These are phyloP conservation scores for Pleurotus salmoneostramineus DNA, from an alignment of 768 basidiomycete species.

Conservation along the genomic window DNA sequence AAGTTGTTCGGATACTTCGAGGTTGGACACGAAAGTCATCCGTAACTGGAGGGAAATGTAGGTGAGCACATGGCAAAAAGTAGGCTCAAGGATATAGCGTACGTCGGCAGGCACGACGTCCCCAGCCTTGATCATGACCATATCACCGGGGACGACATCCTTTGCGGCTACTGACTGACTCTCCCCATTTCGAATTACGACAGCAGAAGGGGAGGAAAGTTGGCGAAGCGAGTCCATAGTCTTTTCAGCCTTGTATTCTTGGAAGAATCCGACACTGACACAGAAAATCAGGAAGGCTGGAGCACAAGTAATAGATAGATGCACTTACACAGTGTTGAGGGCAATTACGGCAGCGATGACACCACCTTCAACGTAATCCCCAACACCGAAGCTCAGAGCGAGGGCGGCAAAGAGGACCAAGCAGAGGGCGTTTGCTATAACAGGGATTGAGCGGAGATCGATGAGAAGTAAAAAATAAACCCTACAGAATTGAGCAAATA, in stretches of 20 bases:
- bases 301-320: neutral
- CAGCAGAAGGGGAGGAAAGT: constrained; percentile 12
- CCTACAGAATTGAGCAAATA: constrained; percentile 31
- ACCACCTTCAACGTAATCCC: constrained; percentile 50
- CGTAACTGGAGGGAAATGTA: constrained; percentile 24
- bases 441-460: neutral
- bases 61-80: neutral
- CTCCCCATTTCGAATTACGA: constrained; percentile 38
- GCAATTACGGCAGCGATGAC: constrained; percentile 43
- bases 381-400: constrained; percentile 50
- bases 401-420: constrained; percentile 33
- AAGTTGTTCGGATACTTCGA: constrained; percentile 47
- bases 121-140: constrained; percentile 34
- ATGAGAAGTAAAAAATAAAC: neutral
- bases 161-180: constrained; percentile 33
- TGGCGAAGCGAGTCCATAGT: constrained; percentile 13
- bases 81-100: constrained; percentile 5
- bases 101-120: constrained; percentile 45
- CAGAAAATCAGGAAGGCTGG: neutral
- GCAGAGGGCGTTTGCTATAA: constrained; percentile 37
- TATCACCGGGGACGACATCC: constrained; percentile 38
- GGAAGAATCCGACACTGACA: constrained; percentile 37
- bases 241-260: constrained; percentile 25
- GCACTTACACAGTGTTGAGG: constrained; percentile 33
- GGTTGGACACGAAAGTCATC: constrained; percentile 39